Percentiles rank a stretch among this genome's conserved stretches.
These are phyloP conservation scores for Hyaloscypha bicolor DNA, from an alignment of 495 filamentous ascomycete genomes.

Conservation along the genomic window DNA sequence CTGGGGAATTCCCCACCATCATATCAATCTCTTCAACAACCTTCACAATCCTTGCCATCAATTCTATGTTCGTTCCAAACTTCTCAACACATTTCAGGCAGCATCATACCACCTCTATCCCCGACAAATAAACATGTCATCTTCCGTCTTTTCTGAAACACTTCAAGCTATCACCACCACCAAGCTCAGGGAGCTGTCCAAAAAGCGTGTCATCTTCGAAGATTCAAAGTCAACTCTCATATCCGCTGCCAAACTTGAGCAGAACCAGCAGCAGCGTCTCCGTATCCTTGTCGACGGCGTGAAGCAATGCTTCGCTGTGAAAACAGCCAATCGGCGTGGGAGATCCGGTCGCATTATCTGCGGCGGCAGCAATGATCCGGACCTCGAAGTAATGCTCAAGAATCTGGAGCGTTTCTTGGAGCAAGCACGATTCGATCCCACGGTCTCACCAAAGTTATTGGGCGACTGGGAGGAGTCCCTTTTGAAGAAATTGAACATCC, in stretches of 20 bases:
- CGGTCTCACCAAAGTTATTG: conserved; percentile 50
- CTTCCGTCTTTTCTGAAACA: conserved; percentile 56
- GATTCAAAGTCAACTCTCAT: conserved; percentile 40
- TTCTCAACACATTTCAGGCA: neutral
- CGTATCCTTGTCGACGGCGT: conserved; percentile 44
- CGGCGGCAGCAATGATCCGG: conserved; percentile 31
- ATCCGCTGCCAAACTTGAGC: conserved; percentile 31
- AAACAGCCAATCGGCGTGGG: conserved; percentile 25
- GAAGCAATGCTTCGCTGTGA: conserved; percentile 41
- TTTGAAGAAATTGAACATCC: conserved; percentile 47
- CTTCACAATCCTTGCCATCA: neutral
- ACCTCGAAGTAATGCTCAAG: conserved; percentile 45
- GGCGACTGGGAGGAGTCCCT: conserved; percentile 51
- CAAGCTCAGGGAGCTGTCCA: conserved; percentile 64
- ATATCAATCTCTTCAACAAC: neutral
- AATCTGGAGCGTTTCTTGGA: conserved; percentile 55
- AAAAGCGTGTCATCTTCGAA: conserved; percentile 58
- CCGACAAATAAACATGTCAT: conserved; percentile 24
- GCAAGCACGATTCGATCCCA: conserved; percentile 59
- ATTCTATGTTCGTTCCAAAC: neutral
- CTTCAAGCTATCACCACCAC: conserved; percentile 66
- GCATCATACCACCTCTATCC: neutral
- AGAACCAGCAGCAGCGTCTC: conserved; percentile 39
- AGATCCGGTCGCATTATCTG: conserved; percentile 28
- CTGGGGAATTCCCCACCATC: neutral